Evolutionary conservation across 495 filamentous ascomycete genomes (phyloP).

Genomic region (Aspergillus kassunensis): DNA sequence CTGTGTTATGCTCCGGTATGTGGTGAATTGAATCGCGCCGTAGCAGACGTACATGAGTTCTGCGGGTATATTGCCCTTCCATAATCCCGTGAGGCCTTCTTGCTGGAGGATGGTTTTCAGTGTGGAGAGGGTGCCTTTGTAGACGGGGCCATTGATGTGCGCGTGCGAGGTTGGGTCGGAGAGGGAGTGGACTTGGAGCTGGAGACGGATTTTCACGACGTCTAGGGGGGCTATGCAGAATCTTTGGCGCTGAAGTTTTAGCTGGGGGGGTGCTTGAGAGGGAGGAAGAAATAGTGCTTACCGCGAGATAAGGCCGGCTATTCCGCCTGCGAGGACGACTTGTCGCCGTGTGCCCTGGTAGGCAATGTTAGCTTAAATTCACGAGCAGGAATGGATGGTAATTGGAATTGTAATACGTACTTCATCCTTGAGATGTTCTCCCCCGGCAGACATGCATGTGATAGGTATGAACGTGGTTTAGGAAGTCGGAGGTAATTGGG

Average conservation of each 20-base stretch:
- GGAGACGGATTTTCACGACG: conserved; percentile 94
- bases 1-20: conserved; percentile 72
- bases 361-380: neutral
- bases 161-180: conserved; percentile 54
- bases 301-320: conserved; percentile 86
- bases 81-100: conserved; percentile 57
- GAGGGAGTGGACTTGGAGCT: conserved; percentile 80
- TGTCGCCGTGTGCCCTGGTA: conserved; percentile 73
- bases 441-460: conserved; percentile 70
- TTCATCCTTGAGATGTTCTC: conserved; percentile 84
- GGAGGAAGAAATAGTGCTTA: conserved; percentile 20
- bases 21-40: conserved; percentile 80
- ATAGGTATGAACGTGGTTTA: neutral
- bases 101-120: conserved; percentile 3
- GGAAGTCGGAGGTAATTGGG: conserved; percentile 4
- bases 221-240: conserved; percentile 92
- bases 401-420: conserved; percentile 32
- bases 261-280: neutral
- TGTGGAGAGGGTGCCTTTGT: neutral
- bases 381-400: neutral
- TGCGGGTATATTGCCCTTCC: conserved; percentile 97
- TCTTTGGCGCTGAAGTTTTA: conserved; percentile 31
- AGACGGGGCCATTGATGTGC: neutral
- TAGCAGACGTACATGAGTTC: conserved; percentile 92
- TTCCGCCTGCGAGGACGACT: conserved; percentile 77